phyloP scores from a whole-genome alignment of 257 asterid species.

The Nemophila menziesii region DNA sequence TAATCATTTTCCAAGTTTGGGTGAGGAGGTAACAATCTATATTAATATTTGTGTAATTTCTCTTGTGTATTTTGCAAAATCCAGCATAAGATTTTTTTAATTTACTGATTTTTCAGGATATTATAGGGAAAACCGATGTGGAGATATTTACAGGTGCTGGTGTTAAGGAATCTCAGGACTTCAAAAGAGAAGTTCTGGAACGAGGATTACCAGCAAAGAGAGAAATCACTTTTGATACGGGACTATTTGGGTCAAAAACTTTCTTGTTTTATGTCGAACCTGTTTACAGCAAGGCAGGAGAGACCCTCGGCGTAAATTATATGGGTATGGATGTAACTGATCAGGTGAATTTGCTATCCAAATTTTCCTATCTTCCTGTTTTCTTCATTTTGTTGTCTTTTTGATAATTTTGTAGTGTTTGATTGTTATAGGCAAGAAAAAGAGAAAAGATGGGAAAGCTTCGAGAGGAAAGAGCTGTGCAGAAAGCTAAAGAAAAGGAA shows the following conservation, averaged over 20 bases:
- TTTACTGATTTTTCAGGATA: too few species aligned
- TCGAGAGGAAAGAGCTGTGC: too few species aligned
- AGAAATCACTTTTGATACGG: conserved; percentile 81
- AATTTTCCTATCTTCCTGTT: background rate
- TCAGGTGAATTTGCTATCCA: too few species aligned
- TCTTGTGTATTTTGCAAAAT: conserved; percentile 17
- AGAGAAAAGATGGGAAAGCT: too few species aligned
- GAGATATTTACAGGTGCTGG: conserved; percentile 77
- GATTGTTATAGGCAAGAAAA: conserved; percentile 31
- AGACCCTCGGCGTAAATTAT: conserved; percentile 73
- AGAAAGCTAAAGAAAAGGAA: too few species aligned
- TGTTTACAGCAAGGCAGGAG: conserved; percentile 81
- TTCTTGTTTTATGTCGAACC: conserved; percentile 79
- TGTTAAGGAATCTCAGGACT: conserved; percentile 88
- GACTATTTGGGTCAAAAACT: conserved; percentile 67
- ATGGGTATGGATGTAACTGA: conserved; percentile 96
- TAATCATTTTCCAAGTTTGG: conserved; percentile 80
- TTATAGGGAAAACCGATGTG: conserved; percentile 81
- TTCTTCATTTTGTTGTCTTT: background rate
- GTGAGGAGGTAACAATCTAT: conserved; percentile 77
- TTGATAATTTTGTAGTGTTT: conserved; percentile 5
- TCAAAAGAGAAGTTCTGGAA: conserved; percentile 73
- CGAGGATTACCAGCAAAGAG: conserved; percentile 71
- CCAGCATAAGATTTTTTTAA: too few species aligned
- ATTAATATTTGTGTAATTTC: too few species aligned